Evolutionary conservation across 352 stramenopile genomes (phyloP).

Genomic region (Pythium vanterpoolii): DNA sequence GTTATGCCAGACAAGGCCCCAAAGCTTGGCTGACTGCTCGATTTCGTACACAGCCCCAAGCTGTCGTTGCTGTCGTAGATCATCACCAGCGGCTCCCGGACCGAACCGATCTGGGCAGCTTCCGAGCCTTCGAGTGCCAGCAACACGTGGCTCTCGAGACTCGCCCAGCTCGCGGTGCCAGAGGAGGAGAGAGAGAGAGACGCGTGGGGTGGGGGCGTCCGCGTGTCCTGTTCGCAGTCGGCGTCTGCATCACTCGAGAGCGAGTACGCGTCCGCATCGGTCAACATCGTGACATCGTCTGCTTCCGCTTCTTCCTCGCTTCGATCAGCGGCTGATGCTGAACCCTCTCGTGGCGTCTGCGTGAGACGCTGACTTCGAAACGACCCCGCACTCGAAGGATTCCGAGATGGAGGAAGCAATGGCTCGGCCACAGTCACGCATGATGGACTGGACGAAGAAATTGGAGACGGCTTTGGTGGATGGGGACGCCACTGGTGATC

Average conservation of each 20-base stretch:
- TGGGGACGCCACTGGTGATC: constrained; percentile 20
- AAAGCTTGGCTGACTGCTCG: neutral
- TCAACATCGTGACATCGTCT: constrained; percentile 2
- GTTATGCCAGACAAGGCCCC: neutral
- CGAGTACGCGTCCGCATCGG: constrained; percentile 13
- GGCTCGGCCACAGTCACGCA: neutral
- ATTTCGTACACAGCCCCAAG: neutral
- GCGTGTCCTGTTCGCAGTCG: constrained; percentile 1
- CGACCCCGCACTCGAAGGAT: neutral
- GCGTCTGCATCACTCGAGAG: constrained; percentile 13
- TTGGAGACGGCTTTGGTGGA: neutral
- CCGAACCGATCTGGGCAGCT: neutral
- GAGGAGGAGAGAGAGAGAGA: neutral
- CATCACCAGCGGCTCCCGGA: neutral
- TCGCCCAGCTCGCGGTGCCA: constrained; percentile 11
- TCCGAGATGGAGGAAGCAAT: neutral
- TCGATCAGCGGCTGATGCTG: neutral
- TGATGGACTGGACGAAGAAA: neutral
- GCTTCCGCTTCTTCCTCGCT: neutral
- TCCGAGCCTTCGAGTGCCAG: constrained; percentile 1
- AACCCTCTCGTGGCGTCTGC: neutral
- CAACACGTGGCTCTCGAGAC: constrained; percentile 18
- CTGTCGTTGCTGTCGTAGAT: constrained; percentile 9
- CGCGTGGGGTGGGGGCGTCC: neutral
- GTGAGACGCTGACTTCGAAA: neutral